Conservation (phyloP, 768 basidiomycete species). For the Cubamyces lactineus region DNA sequence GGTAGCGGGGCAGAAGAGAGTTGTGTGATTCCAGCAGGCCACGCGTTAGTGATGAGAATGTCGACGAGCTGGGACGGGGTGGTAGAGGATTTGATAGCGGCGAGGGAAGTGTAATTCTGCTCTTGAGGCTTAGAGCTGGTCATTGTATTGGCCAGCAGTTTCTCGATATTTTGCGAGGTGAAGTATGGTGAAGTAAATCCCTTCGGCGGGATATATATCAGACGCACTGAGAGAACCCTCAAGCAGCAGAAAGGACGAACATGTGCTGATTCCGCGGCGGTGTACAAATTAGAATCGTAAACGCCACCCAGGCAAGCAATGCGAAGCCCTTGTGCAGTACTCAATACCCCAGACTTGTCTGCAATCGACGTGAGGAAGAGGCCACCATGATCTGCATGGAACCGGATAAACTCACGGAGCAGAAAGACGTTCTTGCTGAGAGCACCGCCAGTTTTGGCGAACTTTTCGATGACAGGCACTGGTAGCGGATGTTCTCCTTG, state of each 20-base stretch:
- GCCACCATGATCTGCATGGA: neutral
- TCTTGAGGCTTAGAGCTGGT: slow-evolving; percentile 48
- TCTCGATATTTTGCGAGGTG: slow-evolving; percentile 67
- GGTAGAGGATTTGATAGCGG: slow-evolving; percentile 65
- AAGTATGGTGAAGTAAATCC: slow-evolving; percentile 81
- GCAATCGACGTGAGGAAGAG: slow-evolving; percentile 14
- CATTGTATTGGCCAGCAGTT: slow-evolving; percentile 71
- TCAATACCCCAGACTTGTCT: slow-evolving; percentile 85
- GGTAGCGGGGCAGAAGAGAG: slow-evolving; percentile 56
- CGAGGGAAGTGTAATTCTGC: slow-evolving; percentile 63
- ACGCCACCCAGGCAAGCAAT: slow-evolving; percentile 86
- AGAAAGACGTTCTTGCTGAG: slow-evolving; percentile 83
- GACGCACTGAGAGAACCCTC: neutral
- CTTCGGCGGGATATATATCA: slow-evolving; percentile 38
- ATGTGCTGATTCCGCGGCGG: slow-evolving; percentile 62
- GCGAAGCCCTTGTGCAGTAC: slow-evolving; percentile 76
- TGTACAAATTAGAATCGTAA: slow-evolving; percentile 65
- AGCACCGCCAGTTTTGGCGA: slow-evolving; percentile 76
- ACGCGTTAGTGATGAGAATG: slow-evolving; percentile 79
- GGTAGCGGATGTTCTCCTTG: slow-evolving; percentile 83
- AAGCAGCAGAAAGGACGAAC: slow-evolving; percentile 36
- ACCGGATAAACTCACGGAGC: slow-evolving; percentile 60
- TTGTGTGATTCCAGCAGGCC: slow-evolving; percentile 68
- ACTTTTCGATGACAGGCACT: slow-evolving; percentile 69
- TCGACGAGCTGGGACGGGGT: slow-evolving; percentile 71